These are phyloP conservation scores for Metrosideros polymorpha DNA, from an alignment of 441 rosid genomes.

Conservation along the genomic window DNA sequence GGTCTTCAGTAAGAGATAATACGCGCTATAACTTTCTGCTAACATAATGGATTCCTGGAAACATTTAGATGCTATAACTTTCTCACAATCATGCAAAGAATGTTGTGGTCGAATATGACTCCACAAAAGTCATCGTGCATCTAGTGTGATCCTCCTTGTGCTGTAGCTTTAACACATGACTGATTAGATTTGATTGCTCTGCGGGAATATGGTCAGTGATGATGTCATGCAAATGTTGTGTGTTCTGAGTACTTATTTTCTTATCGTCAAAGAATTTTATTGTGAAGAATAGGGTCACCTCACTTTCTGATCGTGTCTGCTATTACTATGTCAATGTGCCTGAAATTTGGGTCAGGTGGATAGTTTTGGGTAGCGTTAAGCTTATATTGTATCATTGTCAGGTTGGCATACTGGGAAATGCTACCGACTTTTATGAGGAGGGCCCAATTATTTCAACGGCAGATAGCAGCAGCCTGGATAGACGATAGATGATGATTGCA, in stretches of 20 bases:
- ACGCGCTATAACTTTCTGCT: neutral
- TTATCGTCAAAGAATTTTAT: neutral
- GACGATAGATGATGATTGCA: conserved; percentile 95
- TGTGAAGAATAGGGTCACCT: neutral
- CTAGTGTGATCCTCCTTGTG: neutral
- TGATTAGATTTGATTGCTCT: neutral
- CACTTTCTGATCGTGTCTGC: neutral
- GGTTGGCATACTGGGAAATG: conserved; percentile 96
- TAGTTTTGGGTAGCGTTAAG: neutral
- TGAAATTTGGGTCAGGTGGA: neutral
- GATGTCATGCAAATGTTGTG: neutral
- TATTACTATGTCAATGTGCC: neutral
- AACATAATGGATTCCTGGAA: neutral
- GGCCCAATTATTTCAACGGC: conserved; percentile 29
- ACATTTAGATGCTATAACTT: neutral
- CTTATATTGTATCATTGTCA: conserved; percentile 10
- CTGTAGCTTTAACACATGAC: neutral
- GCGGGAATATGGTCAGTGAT: neutral
- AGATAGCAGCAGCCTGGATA: conserved; percentile 46
- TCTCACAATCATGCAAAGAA: neutral
- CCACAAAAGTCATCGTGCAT: neutral
- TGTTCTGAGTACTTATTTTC: neutral
- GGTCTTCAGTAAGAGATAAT: neutral
- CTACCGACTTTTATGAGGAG: conserved; percentile 76
- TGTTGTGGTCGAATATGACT: neutral